Evolutionary conservation across 768 basidiomycete genomes (phyloP).

Genomic region (Termitomyces sp.): DNA sequence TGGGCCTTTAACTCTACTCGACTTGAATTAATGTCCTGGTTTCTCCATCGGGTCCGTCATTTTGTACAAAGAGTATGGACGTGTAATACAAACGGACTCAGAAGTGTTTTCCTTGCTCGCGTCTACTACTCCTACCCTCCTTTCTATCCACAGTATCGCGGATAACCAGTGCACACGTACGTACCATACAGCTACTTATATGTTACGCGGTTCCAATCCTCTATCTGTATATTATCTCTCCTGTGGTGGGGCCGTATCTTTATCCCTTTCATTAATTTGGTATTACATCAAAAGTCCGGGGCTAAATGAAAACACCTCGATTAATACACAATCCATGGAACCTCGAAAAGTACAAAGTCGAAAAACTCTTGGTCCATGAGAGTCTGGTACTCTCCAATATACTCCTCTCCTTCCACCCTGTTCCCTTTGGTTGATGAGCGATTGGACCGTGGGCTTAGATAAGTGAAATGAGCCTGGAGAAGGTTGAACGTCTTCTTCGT

Average conservation of each 20-base stretch:
- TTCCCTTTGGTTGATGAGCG: conserved; percentile 33
- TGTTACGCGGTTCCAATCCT: conserved; percentile 34
- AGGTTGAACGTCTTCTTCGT: conserved; percentile 71
- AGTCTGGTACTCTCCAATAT: conserved; percentile 86
- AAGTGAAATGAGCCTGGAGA: conserved; percentile 74
- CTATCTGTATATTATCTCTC: conserved; percentile 37
- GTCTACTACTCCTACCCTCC: conserved; percentile 8
- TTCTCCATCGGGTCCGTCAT: conserved; percentile 2
- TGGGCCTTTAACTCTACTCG: conserved; percentile 43
- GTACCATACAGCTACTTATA: conserved; percentile 18
- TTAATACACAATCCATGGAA: conserved; percentile 82
- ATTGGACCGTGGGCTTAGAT: conserved; percentile 70
- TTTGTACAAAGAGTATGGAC: conserved; percentile 17
- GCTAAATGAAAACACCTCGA: conserved; percentile 14
- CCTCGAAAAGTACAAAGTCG: conserved; percentile 91
- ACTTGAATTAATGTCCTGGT: conserved; percentile 1
- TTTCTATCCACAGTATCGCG: conserved; percentile 12
- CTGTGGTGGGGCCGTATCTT: conserved; percentile 55
- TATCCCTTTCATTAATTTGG: conserved; percentile 54
- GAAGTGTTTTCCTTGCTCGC: conserved; percentile 4
- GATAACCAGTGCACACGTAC: conserved; percentile 17
- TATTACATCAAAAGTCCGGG: conserved; percentile 24
- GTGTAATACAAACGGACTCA: conserved; percentile 15
- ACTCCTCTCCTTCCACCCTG: conserved; percentile 51
- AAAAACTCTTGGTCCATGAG: conserved; percentile 95